Percentiles rank a stretch among this genome's conserved stretches.
Evolutionary conservation across 2,329 filamentous ascomycete genomes (phyloP).

Genomic region (Didymella exigua): DNA sequence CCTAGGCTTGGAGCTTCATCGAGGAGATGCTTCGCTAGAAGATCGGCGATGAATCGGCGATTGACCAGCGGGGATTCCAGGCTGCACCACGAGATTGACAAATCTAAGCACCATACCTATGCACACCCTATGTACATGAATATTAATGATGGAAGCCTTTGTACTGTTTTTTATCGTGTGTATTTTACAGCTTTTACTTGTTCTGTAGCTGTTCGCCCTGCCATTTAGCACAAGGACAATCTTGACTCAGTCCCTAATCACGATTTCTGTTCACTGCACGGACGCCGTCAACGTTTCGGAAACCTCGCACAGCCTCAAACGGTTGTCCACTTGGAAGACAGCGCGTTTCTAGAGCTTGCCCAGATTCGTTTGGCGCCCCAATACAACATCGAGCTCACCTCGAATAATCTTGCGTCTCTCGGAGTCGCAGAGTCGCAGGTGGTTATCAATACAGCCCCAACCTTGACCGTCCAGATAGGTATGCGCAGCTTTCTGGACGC

Average conservation of each 20-base stretch:
- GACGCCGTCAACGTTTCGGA: background rate
- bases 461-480: background rate
- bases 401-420: background rate
- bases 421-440: no score
- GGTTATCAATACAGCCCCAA: background rate
- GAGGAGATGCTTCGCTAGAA: constrained; percentile 1
- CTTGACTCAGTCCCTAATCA: background rate
- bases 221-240: background rate
- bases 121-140: background rate
- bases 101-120: background rate
- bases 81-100: background rate
- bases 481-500: background rate
- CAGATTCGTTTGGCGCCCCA: background rate
- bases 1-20: constrained; percentile 8
- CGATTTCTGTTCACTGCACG: background rate
- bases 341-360: background rate
- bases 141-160: no score
- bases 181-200: background rate
- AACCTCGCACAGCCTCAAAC: constrained; percentile 5
- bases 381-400: background rate
- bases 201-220: background rate
- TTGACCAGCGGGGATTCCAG: no score
- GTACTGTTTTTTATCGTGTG: background rate
- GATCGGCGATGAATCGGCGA: background rate
- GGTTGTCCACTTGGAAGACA: background rate